phyloP scores from a whole-genome alignment of 2,329 filamentous ascomycete species.

The Aspergillaceae sp. region DNA sequence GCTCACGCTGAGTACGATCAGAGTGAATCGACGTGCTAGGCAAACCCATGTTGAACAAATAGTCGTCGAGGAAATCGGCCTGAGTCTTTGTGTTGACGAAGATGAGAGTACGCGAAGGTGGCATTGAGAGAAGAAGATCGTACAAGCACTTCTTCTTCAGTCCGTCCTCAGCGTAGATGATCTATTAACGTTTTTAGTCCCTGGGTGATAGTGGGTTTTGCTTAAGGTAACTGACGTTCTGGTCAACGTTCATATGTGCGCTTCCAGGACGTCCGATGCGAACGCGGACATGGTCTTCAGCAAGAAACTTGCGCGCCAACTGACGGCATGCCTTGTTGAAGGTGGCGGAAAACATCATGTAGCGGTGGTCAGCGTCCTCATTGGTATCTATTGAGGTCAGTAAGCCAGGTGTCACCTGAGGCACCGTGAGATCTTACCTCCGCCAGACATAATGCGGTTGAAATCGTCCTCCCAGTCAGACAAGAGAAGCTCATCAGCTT shows the following conservation, averaged over 20 bases:
- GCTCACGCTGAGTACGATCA: constrained; percentile 79
- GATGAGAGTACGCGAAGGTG: constrained; percentile 71
- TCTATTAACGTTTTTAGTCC: constrained; percentile 19
- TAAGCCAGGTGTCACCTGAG: neutral
- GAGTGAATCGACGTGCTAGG: constrained; percentile 84
- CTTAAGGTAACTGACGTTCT: constrained; percentile 41
- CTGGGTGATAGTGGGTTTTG: neutral
- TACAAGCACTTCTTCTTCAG: constrained; percentile 63
- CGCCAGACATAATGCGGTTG: constrained; percentile 65
- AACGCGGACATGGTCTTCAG: constrained; percentile 66
- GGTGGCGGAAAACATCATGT: constrained; percentile 87
- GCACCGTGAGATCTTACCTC: constrained; percentile 53
- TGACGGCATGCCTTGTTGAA: constrained; percentile 74
- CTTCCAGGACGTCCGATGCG: constrained; percentile 81
- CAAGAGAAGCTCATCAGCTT: constrained; percentile 87
- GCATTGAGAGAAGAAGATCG: constrained; percentile 61
- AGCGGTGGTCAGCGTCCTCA: constrained; percentile 59
- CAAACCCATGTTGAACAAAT: constrained; percentile 66
- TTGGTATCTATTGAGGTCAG: constrained; percentile 52
- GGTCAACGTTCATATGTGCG: constrained; percentile 72
- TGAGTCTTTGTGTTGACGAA: constrained; percentile 77
- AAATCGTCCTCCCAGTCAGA: constrained; percentile 71
- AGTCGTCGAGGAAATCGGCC: constrained; percentile 82
- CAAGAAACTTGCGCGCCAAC: constrained; percentile 67
- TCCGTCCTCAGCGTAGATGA: constrained; percentile 58